Conservation (phyloP, 352 stramenopile genomes). For the Pythium pyrilobum region DNA sequence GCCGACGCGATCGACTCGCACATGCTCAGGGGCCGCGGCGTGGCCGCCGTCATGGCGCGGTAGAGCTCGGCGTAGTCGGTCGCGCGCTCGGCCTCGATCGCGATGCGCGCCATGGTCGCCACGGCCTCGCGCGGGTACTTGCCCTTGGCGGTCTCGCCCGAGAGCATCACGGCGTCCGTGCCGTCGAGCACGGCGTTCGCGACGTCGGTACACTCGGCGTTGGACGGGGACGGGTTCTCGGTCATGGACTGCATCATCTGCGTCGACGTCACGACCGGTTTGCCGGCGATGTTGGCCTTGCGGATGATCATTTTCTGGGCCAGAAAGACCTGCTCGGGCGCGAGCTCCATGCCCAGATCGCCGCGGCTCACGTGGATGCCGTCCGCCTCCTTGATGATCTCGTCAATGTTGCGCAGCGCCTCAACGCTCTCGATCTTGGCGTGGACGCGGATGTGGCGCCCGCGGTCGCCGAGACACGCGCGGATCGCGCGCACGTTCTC, state of each 20-base stretch:
- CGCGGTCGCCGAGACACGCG: conserved; percentile 76
- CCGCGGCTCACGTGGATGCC: conserved; percentile 99
- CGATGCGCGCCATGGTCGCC: conserved; percentile 93
- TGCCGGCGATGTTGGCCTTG: conserved; percentile 95
- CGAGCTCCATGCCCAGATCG: conserved; percentile 99
- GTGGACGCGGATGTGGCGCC: conserved; percentile 92
- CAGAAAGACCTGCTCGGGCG: conserved; percentile 97
- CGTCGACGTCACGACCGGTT: conserved; percentile 97
- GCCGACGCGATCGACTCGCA: conserved; percentile 95
- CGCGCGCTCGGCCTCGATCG: conserved; percentile 85
- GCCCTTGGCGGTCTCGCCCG: conserved; percentile 98
- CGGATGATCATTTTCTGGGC: conserved; percentile 99
- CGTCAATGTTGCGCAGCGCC: conserved; percentile 94
- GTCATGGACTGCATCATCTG: conserved; percentile 99
- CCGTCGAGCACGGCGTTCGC: conserved; percentile 99
- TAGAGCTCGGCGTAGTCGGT: conserved; percentile 76
- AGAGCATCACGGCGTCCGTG: conserved; percentile 99
- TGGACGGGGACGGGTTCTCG: conserved; percentile 94
- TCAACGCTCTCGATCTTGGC: conserved; percentile 99
- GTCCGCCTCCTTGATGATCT: conserved; percentile 97
- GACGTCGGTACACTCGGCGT: conserved; percentile 99
- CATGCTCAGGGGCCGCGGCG: conserved; percentile 53
- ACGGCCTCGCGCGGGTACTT: conserved; percentile 95
- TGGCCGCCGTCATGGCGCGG: conserved; percentile 37
- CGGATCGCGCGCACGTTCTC: conserved; percentile 92